Evolutionary conservation across 192 early-diverging fungal species (phyloP), one percentile per base, ranked within the genome.

Genomic region (Backusella tarrabulga): DNA sequence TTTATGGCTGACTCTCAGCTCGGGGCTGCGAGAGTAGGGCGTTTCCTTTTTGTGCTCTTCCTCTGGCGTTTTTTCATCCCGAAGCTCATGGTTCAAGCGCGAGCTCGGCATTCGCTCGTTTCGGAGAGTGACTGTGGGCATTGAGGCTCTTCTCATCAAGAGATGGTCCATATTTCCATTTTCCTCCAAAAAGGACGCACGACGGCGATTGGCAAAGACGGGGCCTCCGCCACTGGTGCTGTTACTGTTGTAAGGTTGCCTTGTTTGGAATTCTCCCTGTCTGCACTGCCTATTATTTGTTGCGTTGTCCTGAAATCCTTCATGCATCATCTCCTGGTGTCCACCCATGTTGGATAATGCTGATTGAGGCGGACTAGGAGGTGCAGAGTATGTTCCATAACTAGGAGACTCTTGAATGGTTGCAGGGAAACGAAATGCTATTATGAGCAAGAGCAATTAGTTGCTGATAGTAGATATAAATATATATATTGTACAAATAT

Each of bases 1-100:
- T 80, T 97, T 97, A 84, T 97, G 95, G 52, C 89, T 90, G 6
- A 96, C 91, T 42, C 94, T 83, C 32, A 96, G 82, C 77, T 96
- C 93, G 34, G 94, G 93, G 0, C 87, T 86, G 11, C 92, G 87
- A 26, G 90, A 88, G 73, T 93, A 93, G 15, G 91, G 91, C 1
- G 87, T 88, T 23, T 90, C 88, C 23, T 69, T 68, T 19, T 41
- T 36, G 12, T 32, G 52, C 1, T 77, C 68, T 19, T 77, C 76
- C 8, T 41, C 52, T 17, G 46, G 14, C 36, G 0, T 14, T 42
- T 34, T 44, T 19, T 69, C 23, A 56, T 34, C 35, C 19, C 21
- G 75, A 21, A 36, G 32, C 15, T 29, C 54, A 69, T 40, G 44
- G 15, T 35, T 67, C 17, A 67, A 42, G 26, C 19, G 46, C 34